A percentile compares a stretch with the other conserved stretches of the same genome.
Evolutionary conservation across 345 rosid species (phyloP).

Genomic region (Citrus cavaleriei): DNA sequence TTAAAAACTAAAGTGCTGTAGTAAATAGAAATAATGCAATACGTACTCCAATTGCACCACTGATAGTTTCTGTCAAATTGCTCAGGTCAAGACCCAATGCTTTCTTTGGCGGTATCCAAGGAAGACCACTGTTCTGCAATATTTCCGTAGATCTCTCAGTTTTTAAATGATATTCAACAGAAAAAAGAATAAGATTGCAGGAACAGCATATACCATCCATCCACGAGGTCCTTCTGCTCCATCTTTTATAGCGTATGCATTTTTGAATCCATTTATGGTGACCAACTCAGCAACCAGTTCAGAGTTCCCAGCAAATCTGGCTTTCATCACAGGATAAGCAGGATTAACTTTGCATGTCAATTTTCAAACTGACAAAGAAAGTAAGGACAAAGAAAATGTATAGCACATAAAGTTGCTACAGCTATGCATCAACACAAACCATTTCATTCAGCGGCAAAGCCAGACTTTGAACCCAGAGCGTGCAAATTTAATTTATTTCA

Average conservation of each 20-base stretch:
- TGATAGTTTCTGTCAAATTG: constrained; percentile 51
- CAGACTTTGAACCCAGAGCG: no score
- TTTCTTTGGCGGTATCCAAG: constrained; percentile 80
- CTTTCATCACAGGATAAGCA: constrained; percentile 40
- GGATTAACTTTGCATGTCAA: constrained; percentile 18
- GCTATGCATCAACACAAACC: not conserved
- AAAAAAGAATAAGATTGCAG: not conserved
- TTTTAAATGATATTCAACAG: not conserved
- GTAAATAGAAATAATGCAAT: constrained; percentile 10
- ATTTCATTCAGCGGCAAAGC: not conserved
- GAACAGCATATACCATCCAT: constrained; percentile 66
- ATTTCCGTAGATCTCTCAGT: constrained; percentile 11
- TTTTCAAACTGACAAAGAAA: constrained; percentile 2
- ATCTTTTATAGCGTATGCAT: constrained; percentile 90
- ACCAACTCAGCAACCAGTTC: constrained; percentile 89
- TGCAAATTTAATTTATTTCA: no score
- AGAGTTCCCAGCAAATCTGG: constrained; percentile 91
- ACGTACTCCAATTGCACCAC: constrained; percentile 57
- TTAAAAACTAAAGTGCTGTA: constrained; percentile 2
- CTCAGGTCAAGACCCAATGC: constrained; percentile 64
- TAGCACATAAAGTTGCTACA: not conserved
- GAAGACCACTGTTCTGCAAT: constrained; percentile 79
- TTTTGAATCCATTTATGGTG: constrained; percentile 87
- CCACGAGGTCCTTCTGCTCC: constrained; percentile 96
- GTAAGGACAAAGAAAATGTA: not conserved